Evolutionary conservation across 805 yeast species (phyloP).

Genomic region (Naumovozyma dairenensis): DNA sequence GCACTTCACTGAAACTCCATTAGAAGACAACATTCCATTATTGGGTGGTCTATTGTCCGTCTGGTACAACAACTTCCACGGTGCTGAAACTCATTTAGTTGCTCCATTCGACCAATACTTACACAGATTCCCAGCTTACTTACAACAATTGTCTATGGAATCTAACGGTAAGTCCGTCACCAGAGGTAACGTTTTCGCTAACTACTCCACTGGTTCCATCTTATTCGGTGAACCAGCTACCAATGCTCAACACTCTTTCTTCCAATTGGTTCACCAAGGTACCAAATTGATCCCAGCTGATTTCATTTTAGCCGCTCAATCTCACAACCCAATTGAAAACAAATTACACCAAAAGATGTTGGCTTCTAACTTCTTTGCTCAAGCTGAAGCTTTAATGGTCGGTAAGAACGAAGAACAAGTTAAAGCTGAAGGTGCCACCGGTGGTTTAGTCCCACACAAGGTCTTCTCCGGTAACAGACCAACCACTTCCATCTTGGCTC

Average conservation of each 20-base stretch:
- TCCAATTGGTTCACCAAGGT: constrained; percentile 99
- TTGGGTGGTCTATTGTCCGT: constrained; percentile 89
- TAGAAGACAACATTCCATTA: constrained; percentile 85
- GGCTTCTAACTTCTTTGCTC: constrained; percentile 98
- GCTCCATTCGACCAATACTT: constrained; percentile 98
- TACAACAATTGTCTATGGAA: constrained; percentile 98
- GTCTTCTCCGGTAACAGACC: constrained; percentile 97
- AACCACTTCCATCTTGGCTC: constrained; percentile 92
- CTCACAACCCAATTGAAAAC: constrained; percentile 93
- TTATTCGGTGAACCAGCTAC: constrained; percentile 98
- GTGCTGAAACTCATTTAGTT: constrained; percentile 96
- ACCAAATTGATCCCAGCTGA: constrained; percentile 95
- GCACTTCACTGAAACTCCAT: constrained; percentile 76
- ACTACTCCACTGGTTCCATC: constrained; percentile 92
- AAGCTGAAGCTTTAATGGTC: constrained; percentile 94
- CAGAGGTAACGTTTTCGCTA: constrained; percentile 81
- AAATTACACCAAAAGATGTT: constrained; percentile 95
- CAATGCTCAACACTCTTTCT: constrained; percentile 97
- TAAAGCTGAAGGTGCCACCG: constrained; percentile 80
- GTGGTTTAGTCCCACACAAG: constrained; percentile 87
- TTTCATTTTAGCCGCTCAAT: constrained; percentile 92
- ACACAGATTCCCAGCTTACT: constrained; percentile 98
- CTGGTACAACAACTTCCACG: constrained; percentile 98
- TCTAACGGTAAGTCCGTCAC: constrained; percentile 97
- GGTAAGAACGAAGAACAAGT: constrained; percentile 85